Conservation (phyloP, 2,329 filamentous ascomycete genomes). For the Neofusicoccum kwambonambiense region DNA sequence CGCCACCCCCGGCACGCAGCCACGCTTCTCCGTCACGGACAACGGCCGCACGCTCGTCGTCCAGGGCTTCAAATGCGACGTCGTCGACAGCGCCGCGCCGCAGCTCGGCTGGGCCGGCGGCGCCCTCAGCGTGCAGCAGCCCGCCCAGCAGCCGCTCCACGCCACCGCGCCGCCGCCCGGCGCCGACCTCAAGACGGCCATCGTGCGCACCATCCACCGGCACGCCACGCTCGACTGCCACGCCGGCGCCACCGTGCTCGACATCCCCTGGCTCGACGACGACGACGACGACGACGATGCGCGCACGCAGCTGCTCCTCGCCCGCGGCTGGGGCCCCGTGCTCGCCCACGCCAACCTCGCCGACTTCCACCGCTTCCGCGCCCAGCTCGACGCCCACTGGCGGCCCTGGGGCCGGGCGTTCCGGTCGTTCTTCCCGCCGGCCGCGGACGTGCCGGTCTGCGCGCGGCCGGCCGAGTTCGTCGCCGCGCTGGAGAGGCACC, state of each 20-base stretch:
- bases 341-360: neutral
- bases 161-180: neutral
- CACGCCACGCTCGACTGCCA: neutral
- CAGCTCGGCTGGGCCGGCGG: neutral
- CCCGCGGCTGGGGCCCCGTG: neutral
- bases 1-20: neutral
- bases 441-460: too few relatives aligned
- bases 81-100: neutral
- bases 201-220: neutral
- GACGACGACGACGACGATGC: too few relatives aligned
- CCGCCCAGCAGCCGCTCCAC: neutral
- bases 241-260: neutral
- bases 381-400: neutral
- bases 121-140: neutral
- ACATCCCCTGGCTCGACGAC: neutral
- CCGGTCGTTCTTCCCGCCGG: neutral
- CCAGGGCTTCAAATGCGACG: neutral
- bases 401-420: neutral
- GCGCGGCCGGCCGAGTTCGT: neutral
- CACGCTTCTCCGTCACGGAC: neutral
- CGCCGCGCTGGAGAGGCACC: neutral
- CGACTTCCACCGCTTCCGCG: neutral
- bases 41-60: neutral
- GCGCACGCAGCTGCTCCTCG: neutral
- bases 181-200: neutral